A percentile compares a stretch with the other conserved stretches of the same genome.
Conservation (phyloP, 768 basidiomycete genomes). For the Boletus patriciae region DNA sequence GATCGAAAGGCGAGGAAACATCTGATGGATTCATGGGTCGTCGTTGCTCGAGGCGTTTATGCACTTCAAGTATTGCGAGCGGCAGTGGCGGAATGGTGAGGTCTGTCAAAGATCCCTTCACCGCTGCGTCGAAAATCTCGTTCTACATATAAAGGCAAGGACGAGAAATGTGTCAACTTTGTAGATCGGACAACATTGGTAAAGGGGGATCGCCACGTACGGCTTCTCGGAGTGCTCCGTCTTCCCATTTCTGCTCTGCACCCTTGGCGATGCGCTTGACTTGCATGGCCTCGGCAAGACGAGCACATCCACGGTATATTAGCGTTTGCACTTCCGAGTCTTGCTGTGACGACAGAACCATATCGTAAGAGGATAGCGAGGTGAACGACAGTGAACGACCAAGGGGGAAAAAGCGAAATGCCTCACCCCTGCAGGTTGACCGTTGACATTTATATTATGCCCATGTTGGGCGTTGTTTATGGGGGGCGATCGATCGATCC, state of each 20-base stretch:
- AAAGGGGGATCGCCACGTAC: not conserved
- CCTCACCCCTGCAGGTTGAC: too few species aligned
- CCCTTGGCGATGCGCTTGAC: not conserved
- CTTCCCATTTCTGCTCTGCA: constrained; percentile 2
- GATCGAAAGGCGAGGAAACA: not conserved
- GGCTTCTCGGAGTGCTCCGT: not conserved
- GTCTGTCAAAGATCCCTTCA: not conserved
- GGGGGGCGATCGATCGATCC: too few species aligned
- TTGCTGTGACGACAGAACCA: not conserved
- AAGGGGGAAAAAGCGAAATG: not conserved
- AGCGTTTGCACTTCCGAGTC: not conserved
- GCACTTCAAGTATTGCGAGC: constrained; percentile 2
- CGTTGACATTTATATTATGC: not conserved
- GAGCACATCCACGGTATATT: constrained; percentile 4
- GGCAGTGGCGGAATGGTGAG: constrained; percentile 9
- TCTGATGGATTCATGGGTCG: constrained; percentile 1
- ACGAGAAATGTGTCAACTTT: not conserved
- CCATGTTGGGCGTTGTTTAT: not conserved
- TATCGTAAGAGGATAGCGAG: not conserved
- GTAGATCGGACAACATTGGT: not conserved
- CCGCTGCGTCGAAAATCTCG: not conserved
- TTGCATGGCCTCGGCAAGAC: not conserved
- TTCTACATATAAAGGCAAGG: not conserved
- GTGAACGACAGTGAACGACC: too few species aligned
- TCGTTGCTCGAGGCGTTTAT: not conserved